Conservation (phyloP, 2,329 filamentous ascomycete genomes). For the Botrytis medusae region DNA sequence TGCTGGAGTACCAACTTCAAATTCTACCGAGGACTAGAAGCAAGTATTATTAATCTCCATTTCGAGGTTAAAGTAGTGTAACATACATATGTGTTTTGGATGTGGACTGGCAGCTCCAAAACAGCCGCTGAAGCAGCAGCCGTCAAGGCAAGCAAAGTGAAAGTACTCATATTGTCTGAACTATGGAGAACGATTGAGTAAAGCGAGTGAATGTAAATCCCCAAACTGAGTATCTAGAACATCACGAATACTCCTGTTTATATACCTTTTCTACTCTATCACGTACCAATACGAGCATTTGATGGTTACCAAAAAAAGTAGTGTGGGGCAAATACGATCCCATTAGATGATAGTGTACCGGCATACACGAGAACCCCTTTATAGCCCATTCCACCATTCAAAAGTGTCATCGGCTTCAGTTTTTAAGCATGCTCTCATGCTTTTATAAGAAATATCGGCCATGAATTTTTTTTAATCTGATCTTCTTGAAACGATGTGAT, state of each 20-base stretch:
- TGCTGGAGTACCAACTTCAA: slow-evolving; percentile 14
- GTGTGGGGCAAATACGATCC: neutral
- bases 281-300: neutral
- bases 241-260: neutral
- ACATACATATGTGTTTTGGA: slow-evolving; percentile 4
- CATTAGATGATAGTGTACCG: slow-evolving; percentile 4
- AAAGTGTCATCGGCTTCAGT: neutral
- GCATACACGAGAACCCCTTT: neutral
- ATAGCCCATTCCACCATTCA: neutral
- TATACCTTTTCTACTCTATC: neutral
- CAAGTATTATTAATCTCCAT: neutral
- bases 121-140: slow-evolving; percentile 7
- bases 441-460: neutral
- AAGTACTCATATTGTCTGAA: neutral
- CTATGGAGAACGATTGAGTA: neutral
- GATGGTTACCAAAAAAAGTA: neutral
- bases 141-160: neutral
- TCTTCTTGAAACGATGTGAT: neutral
- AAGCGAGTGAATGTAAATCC: neutral
- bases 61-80: neutral
- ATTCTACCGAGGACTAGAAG: neutral
- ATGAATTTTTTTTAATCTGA: neutral
- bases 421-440: too few species aligned
- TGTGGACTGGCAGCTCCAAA: neutral
- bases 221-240: neutral